Conservation (phyloP, 1,284 basidiomycete species). For the Cutaneotrichosporon dermatis region DNA sequence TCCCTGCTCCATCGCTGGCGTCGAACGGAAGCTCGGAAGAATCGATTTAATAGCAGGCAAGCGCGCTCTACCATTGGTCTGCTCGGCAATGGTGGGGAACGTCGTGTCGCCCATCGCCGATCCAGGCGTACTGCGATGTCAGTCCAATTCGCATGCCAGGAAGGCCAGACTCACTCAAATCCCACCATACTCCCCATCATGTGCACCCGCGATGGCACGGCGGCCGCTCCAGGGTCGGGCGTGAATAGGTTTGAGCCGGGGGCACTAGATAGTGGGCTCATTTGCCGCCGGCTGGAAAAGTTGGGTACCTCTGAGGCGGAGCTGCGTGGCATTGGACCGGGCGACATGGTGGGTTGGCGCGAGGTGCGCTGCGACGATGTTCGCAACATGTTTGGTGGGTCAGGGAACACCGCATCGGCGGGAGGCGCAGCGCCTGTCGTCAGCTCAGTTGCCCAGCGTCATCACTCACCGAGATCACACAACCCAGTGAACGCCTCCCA, state of each 20-base stretch:
- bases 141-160: background rate
- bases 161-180: slow-evolving; percentile 35
- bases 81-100: slow-evolving; percentile 30
- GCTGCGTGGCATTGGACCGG: slow-evolving; percentile 45
- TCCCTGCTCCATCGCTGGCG: slow-evolving; percentile 20
- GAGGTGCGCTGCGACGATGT: slow-evolving; percentile 33
- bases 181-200: slow-evolving; percentile 31
- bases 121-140: slow-evolving; percentile 26
- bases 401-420: slow-evolving; percentile 29
- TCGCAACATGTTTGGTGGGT: slow-evolving; percentile 26
- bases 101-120: slow-evolving; percentile 36
- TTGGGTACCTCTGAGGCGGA: slow-evolving; percentile 46
- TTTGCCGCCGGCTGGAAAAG: slow-evolving; percentile 54
- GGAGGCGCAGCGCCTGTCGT: slow-evolving; percentile 29
- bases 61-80: slow-evolving; percentile 22
- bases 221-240: slow-evolving; percentile 51
- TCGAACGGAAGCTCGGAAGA: slow-evolving; percentile 23
- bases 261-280: slow-evolving; percentile 29
- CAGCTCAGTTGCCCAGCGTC: background rate
- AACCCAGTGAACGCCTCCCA: slow-evolving; percentile 94
- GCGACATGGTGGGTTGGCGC: slow-evolving; percentile 55
- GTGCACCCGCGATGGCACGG: slow-evolving; percentile 18
- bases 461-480: slow-evolving; percentile 67
- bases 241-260: slow-evolving; percentile 67
- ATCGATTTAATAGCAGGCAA: slow-evolving; percentile 32